Conservation (phyloP, 129 eudicot genomes). For the carrot (Daucus carota) region DNA sequence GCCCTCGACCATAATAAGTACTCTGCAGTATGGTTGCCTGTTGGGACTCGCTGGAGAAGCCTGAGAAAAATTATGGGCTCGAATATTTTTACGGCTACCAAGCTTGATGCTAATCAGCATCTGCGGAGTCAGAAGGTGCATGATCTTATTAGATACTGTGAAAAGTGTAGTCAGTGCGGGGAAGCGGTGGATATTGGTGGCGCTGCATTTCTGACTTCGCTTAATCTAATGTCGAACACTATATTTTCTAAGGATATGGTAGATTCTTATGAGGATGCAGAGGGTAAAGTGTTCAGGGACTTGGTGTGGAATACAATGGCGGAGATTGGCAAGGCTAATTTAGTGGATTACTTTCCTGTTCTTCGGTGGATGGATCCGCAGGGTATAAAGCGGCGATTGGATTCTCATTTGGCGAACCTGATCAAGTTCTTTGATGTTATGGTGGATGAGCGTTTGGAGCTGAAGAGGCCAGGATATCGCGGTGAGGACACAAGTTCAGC, state of each 20-base stretch:
- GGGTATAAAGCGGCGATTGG: not conserved
- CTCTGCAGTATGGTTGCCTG: not conserved
- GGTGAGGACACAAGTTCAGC: not conserved
- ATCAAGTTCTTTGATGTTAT: not conserved
- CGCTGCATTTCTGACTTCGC: not conserved
- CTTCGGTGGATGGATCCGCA: not conserved
- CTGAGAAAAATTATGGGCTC: not conserved
- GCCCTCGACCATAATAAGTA: not conserved
- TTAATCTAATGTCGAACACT: not conserved
- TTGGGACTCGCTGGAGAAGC: not conserved
- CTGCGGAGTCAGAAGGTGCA: not conserved
- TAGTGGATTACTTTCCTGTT: not conserved
- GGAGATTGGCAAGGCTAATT: not conserved
- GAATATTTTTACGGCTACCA: not conserved
- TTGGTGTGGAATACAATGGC: not conserved
- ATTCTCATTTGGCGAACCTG: not conserved
- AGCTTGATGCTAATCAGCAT: not conserved
- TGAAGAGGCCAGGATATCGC: not conserved
- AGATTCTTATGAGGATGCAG: not conserved
- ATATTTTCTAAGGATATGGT: not conserved
- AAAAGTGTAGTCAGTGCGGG: not conserved
- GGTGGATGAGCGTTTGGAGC: not conserved
- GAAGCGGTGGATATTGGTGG: not conserved
- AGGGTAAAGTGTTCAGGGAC: not conserved
- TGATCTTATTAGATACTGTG: not conserved